These are phyloP conservation scores for Fagopyrum esculentum DNA, from an alignment of 148 eudicot species.

Conservation along the genomic window DNA sequence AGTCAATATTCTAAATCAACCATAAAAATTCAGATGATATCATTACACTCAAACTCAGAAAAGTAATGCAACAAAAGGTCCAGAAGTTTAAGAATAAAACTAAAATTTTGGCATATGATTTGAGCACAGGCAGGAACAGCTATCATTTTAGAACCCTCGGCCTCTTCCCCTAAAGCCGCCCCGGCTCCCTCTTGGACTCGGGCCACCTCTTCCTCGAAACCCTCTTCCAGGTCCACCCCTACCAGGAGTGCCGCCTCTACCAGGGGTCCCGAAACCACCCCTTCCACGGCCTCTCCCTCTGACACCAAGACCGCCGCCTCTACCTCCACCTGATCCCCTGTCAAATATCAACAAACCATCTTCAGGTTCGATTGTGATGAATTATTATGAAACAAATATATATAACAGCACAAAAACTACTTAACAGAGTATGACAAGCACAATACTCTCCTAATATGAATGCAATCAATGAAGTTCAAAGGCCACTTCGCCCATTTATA, in stretches of 20 bases:
- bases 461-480: neutral
- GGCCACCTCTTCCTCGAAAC: conserved; percentile 38
- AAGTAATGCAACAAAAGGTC: conserved; percentile 1
- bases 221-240: conserved; percentile 23
- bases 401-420: neutral
- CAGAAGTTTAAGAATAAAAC: neutral
- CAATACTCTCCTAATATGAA: neutral
- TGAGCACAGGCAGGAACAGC: neutral
- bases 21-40: neutral
- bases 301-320: conserved; percentile 40
- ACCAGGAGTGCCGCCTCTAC: conserved; percentile 34
- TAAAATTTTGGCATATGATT: neutral
- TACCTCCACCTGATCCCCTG: conserved; percentile 18
- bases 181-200: conserved; percentile 48
- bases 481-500: neutral
- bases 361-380: neutral
- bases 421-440: neutral
- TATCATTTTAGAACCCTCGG: conserved; percentile 23
- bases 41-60: neutral
- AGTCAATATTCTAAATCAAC: neutral
- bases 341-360: neutral
- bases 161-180: conserved; percentile 54
- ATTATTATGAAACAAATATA: neutral
- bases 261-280: conserved; percentile 29
- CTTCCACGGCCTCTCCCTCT: conserved; percentile 47